Evolutionary conservation across 306 rosid genomes (phyloP).

Genomic region (Calophaca sinica): DNA sequence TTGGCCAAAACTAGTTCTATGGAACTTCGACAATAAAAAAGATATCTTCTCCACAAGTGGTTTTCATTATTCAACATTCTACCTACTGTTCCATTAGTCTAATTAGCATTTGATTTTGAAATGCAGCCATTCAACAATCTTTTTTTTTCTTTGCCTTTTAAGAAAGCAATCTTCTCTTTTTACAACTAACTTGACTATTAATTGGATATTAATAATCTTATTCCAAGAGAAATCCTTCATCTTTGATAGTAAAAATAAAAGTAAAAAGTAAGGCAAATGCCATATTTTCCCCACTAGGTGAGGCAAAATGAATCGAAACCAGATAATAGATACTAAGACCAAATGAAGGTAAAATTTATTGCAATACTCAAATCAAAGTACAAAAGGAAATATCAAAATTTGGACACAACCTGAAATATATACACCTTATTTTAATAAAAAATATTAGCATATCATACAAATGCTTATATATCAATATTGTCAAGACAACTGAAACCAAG

Average conservation of each 20-base stretch:
- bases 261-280: conserved; percentile 6
- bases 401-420: conserved; percentile 24
- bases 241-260: conserved; percentile 27
- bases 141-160: no score
- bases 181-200: not conserved
- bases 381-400: conserved; percentile 9
- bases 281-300: conserved; percentile 5
- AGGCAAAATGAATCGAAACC: conserved; percentile 25
- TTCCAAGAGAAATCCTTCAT: conserved; percentile 12
- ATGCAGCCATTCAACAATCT: conserved; percentile 32
- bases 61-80: conserved; percentile 10
- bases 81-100: not conserved
- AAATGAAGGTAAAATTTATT: conserved; percentile 13
- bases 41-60: not conserved
- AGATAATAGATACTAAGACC: conserved; percentile 21
- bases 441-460: not conserved
- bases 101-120: conserved; percentile 19
- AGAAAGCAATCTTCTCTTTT: conserved; percentile 13
- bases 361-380: not conserved
- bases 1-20: conserved; percentile 24
- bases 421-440: not conserved
- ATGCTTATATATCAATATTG: not conserved
- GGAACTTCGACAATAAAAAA: conserved; percentile 17
- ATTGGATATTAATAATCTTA: conserved; percentile 19
- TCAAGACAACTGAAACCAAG: conserved; percentile 8